Evolutionary conservation across 2,329 filamentous ascomycete species (phyloP), one percentile per base, ranked within the genome.

Genomic region (Delphinella strobiligena): DNA sequence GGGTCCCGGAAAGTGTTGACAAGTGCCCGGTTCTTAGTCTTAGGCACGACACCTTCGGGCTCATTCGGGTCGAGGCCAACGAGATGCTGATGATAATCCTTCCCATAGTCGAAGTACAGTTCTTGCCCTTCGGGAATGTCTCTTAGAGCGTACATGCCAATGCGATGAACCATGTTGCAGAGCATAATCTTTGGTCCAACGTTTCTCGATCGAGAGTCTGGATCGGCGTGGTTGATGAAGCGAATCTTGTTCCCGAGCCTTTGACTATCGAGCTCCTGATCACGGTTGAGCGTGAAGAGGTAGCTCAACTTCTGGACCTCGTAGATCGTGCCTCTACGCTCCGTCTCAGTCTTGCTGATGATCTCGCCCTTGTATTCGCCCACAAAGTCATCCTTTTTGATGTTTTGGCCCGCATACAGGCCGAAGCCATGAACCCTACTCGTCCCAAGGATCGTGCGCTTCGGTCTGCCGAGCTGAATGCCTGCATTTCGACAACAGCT

Each of bases 321-420:
- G 46, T 78, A 72, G 40, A 81, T 71, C 41, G 78, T 78, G 59
- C 80, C 78, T 29, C 82, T 71, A 3, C 82, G 72, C 17, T 83
- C 74, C 3, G 75, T 76, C 54, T 88, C 82, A 35, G 77, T 69
- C 30, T 74, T 71, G 4, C 74, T 78, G 42, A 89, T 79, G 9
- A 86, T 67, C 55, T 91, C 85, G 34, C 85, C 85, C 2, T 77
- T 76, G 55, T 91, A 91, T 55, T 91, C 85, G 22, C 82, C 80
- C 14, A 91, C 68, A 48, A 82, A 89, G n/a, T 82, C 78, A 38
- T 79, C 75, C 44, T 72, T 68, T 3, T 64, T 63, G 44, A 86
- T 76, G 40, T 75, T 66, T 51, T 85, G 78, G 3, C 77, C 79
- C 1, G 79, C 71, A 53, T 82, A 89, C 0, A 91, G 66, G 0